A percentile compares a stretch with the other conserved stretches of the same genome.
Conservation (phyloP, 768 basidiomycete genomes). For the Mycena indigotica region DNA sequence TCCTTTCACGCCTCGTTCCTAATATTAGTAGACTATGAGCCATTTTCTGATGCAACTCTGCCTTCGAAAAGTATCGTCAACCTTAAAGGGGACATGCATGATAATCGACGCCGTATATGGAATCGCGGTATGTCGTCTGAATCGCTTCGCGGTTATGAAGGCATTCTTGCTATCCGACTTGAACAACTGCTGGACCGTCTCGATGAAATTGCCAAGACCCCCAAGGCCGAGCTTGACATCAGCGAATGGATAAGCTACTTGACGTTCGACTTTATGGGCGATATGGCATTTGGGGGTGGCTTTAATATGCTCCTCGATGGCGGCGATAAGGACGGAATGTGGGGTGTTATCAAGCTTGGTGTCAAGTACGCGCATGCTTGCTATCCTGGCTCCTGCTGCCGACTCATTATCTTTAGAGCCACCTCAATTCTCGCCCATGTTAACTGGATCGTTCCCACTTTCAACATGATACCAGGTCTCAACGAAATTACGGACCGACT, state of each 20-base stretch:
- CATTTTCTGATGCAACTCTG: background rate
- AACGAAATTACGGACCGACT: conserved; percentile 4
- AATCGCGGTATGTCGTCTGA: conserved; percentile 45
- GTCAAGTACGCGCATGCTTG: conserved; percentile 37
- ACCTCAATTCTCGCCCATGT: conserved; percentile 40
- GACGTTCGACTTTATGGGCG: conserved; percentile 4
- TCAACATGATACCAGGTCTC: conserved; percentile 10
- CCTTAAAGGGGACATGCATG: conserved; percentile 31
- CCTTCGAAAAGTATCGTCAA: conserved; percentile 5
- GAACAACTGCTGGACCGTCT: background rate
- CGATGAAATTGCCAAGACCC: conserved; percentile 34
- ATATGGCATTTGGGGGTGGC: conserved; percentile 24
- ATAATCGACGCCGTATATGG: conserved; percentile 49
- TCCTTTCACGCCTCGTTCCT: background rate
- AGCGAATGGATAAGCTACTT: conserved; percentile 41
- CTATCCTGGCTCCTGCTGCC: background rate
- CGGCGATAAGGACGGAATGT: conserved; percentile 46
- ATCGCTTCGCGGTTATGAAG: conserved; percentile 50
- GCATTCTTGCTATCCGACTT: conserved; percentile 17
- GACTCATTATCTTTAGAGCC: conserved; percentile 22
- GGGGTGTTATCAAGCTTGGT: conserved; percentile 45
- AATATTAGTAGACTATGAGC: conserved; percentile 10
- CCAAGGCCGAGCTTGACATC: conserved; percentile 38
- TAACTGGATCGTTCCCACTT: conserved; percentile 7
- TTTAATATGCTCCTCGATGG: conserved; percentile 37